These are phyloP conservation scores for Vachellia pachyceras DNA, from an alignment of 306 rosid genomes.

Conservation along the genomic window DNA sequence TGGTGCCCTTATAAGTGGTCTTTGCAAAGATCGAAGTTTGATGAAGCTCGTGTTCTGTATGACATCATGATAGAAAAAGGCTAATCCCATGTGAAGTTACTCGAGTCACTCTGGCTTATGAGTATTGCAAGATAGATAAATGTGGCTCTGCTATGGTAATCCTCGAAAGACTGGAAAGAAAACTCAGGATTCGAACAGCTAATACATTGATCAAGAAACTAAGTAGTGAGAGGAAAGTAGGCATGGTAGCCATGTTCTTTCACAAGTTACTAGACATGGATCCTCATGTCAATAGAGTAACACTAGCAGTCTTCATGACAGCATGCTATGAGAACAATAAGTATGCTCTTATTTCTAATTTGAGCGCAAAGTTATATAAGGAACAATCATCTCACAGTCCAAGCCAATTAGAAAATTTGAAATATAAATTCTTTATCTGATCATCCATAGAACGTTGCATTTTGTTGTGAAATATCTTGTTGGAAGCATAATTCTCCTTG, in stretches of 20 bases:
- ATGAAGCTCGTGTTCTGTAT: constrained; percentile 67
- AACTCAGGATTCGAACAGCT: constrained; percentile 74
- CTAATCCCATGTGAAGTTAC: constrained; percentile 88
- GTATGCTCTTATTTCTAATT: constrained; percentile 77
- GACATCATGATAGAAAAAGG: constrained; percentile 76
- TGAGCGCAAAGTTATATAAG: constrained; percentile 64
- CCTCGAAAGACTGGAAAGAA: constrained; percentile 71
- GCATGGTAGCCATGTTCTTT: constrained; percentile 83
- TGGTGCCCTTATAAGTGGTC: constrained; percentile 86
- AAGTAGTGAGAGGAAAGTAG: constrained; percentile 78
- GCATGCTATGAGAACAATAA: constrained; percentile 85
- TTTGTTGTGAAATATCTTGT: constrained; percentile 9
- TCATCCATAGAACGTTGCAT: background rate
- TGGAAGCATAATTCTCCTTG: constrained; percentile 10
- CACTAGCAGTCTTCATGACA: constrained; percentile 77
- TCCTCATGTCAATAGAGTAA: constrained; percentile 63
- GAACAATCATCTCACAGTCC: constrained; percentile 49
- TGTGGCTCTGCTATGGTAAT: constrained; percentile 68
- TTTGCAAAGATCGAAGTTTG: constrained; percentile 77
- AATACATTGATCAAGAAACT: constrained; percentile 81
- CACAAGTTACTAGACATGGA: constrained; percentile 75
- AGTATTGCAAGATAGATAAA: constrained; percentile 75
- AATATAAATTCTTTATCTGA: constrained; percentile 1
- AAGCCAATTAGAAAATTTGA: constrained; percentile 30
- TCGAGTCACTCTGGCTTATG: constrained; percentile 75